Evolutionary conservation across 192 early-diverging fungal genomes (phyloP).

Genomic region (Entomortierella beljakovae): DNA sequence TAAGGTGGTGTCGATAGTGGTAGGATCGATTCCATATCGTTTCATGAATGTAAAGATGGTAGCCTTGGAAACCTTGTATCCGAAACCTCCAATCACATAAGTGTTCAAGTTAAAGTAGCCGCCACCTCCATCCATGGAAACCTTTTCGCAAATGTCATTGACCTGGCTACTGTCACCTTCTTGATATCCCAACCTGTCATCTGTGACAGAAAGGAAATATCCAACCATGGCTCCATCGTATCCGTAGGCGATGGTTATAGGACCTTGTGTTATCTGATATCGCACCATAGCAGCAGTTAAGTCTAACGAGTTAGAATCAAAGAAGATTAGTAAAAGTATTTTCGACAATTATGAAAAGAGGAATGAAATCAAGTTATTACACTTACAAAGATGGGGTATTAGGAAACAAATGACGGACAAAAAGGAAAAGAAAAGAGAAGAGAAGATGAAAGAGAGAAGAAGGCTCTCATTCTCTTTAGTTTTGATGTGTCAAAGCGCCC

Average conservation of each 20-base stretch:
- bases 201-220: slow-evolving; percentile 23
- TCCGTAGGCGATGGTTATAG: slow-evolving; percentile 15
- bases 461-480: too few species aligned
- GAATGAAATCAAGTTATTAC: too few species aligned
- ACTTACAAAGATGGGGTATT: too few species aligned
- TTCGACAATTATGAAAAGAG: too few species aligned
- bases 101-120: slow-evolving; percentile 21
- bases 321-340: too few species aligned
- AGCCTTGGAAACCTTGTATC: slow-evolving; percentile 16
- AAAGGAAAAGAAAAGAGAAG: too few species aligned
- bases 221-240: slow-evolving; percentile 9
- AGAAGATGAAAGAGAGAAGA: too few species aligned
- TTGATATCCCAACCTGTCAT: slow-evolving; percentile 17
- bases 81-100: slow-evolving; percentile 17
- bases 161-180: slow-evolving; percentile 1
- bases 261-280: slow-evolving; percentile 2
- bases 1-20: neutral
- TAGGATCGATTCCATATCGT: slow-evolving; percentile 23
- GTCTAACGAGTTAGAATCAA: too few species aligned
- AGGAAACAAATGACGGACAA: too few species aligned
- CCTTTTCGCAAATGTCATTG: slow-evolving; percentile 5
- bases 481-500: too few species aligned
- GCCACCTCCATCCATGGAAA: slow-evolving; percentile 2
- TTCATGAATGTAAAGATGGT: slow-evolving; percentile 36
- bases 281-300: too few species aligned